Conservation (phyloP, 2,329 filamentous ascomycete species). For the Diaporthe longicolla region DNA sequence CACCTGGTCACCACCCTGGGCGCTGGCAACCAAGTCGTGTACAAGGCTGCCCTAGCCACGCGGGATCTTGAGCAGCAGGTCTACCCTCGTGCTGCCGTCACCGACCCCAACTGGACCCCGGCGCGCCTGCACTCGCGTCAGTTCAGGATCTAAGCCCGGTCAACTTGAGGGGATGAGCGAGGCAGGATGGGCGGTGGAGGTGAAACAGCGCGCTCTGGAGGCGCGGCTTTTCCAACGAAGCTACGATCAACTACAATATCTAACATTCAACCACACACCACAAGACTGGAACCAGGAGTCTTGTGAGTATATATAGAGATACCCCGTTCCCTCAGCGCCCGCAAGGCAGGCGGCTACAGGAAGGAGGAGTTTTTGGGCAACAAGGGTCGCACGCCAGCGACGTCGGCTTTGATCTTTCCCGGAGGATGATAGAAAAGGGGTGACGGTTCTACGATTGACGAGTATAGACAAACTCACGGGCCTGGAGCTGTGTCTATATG, state of each 20-base stretch:
- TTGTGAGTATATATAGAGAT: constrained; percentile 36
- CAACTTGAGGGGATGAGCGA: neutral
- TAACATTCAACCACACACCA: constrained; percentile 36
- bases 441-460: constrained; percentile 39
- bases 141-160: constrained; percentile 9
- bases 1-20: constrained; percentile 68
- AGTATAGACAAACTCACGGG: constrained; percentile 39
- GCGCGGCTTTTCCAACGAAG: constrained; percentile 41
- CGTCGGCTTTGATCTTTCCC: constrained; percentile 3
- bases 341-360: constrained; percentile 29
- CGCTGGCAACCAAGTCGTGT: constrained; percentile 48
- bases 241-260: constrained; percentile 38
- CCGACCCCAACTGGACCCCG: constrained; percentile 38
- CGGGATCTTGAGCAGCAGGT: constrained; percentile 36
- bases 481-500: constrained; percentile 7
- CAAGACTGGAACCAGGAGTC: neutral
- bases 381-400: neutral
- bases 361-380: constrained; percentile 39
- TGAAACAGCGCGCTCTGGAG: constrained; percentile 41
- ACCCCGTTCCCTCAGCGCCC: constrained; percentile 38
- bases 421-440: constrained; percentile 12
- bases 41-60: constrained; percentile 29
- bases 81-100: constrained; percentile 42
- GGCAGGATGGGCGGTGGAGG: constrained; percentile 27
- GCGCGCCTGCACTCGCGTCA: constrained; percentile 26